phyloP scores from a whole-genome alignment of 805 yeast species.

The Kuraishia capsulata region DNA sequence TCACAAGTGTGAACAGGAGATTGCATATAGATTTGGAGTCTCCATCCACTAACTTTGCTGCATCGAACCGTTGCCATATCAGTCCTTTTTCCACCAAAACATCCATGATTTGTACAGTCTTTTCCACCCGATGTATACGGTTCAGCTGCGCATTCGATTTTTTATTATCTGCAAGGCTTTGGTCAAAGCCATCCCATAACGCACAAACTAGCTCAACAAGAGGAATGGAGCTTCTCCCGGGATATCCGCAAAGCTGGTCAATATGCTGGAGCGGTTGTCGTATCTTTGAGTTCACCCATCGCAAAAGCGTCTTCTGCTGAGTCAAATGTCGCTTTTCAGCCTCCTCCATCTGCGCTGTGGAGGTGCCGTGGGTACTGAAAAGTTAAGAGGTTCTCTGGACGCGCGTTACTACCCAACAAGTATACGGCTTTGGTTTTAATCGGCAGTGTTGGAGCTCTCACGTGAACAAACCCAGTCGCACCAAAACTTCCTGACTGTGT shows the following conservation, averaged over 20 bases:
- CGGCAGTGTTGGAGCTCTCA: too few relatives aligned
- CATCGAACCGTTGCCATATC: not conserved
- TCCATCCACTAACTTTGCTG: not conserved
- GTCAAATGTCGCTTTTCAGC: not conserved
- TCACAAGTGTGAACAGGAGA: not conserved
- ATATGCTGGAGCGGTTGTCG: not conserved
- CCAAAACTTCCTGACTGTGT: too few relatives aligned
- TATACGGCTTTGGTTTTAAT: too few relatives aligned
- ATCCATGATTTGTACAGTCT: too few relatives aligned
- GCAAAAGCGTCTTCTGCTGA: not conserved
- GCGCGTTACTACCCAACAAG: too few relatives aligned
- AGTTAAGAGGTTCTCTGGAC: too few relatives aligned
- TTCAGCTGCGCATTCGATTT: too few relatives aligned
- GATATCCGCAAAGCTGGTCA: not conserved
- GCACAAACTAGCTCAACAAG: not conserved
- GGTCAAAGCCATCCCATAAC: not conserved
- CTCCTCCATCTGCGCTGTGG: too few relatives aligned
- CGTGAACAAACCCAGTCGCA: too few relatives aligned
- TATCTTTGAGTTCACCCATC: not conserved
- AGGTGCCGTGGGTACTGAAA: too few relatives aligned
- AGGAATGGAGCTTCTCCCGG: not conserved
- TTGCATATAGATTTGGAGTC: not conserved
- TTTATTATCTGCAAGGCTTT: too few relatives aligned
- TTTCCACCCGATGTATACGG: too few relatives aligned
- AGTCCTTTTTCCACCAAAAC: not conserved